Evolutionary conservation across 2,329 filamentous ascomycete species (phyloP).

Genomic region (Arachnopeziza araneosa): DNA sequence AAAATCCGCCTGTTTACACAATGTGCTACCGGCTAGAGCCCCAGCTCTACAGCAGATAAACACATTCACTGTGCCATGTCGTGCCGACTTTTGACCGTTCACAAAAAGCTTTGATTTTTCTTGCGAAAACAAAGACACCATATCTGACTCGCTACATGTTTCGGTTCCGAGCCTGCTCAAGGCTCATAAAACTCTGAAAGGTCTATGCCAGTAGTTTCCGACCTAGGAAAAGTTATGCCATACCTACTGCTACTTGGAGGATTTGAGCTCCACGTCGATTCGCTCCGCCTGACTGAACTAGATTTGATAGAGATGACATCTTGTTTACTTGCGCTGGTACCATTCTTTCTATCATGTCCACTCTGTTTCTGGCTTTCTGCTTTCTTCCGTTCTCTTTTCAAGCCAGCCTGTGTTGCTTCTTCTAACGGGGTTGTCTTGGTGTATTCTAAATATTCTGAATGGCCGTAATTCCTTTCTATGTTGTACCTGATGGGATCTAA

Average conservation of each 20-base stretch:
- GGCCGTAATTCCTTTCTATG: background rate
- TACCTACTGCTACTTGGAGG: background rate
- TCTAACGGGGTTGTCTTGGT: background rate
- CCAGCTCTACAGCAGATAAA: too few relatives aligned
- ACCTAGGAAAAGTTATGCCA: background rate
- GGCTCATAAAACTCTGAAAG: background rate
- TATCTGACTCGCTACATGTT: background rate
- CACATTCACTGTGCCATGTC: too few relatives aligned
- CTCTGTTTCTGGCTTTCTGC: background rate
- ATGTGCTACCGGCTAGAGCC: too few relatives aligned
- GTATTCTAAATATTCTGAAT: background rate
- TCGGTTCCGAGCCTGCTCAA: background rate
- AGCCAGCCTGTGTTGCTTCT: background rate
- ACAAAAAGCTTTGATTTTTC: too few relatives aligned
- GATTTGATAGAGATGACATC: background rate
- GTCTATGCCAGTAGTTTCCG: constrained; percentile 1
- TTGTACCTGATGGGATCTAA: background rate
- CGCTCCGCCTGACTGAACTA: background rate
- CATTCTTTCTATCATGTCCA: background rate
- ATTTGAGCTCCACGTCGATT: background rate
- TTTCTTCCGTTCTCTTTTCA: background rate
- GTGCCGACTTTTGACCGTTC: too few relatives aligned
- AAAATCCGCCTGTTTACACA: too few relatives aligned
- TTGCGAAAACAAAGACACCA: background rate
- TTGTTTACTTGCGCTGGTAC: background rate